Evolutionary conservation across 306 rosid species (phyloP).

Genomic region (Quercus parvula): DNA sequence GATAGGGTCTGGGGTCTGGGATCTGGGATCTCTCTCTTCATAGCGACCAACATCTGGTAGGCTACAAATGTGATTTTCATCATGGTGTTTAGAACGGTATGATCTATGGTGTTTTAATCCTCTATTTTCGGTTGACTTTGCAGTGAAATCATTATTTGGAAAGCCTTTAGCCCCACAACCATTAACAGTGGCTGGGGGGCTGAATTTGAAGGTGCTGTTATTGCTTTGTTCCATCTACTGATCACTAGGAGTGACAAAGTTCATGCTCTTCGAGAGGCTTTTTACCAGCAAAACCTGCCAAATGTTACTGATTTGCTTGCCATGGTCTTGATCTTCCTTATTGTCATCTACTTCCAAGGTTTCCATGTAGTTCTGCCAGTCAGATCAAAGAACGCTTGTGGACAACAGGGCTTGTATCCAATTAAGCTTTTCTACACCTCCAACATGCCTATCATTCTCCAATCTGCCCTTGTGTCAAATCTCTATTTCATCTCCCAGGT

Average conservation of each 20-base stretch:
- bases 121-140: background rate
- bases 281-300: slow-evolving; percentile 55
- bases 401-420: slow-evolving; percentile 50
- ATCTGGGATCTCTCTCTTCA: slow-evolving; percentile 77
- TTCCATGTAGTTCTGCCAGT: slow-evolving; percentile 54
- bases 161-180: slow-evolving; percentile 59
- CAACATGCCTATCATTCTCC: slow-evolving; percentile 60
- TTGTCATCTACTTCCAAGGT: slow-evolving; percentile 58
- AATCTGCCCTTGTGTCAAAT: slow-evolving; percentile 52
- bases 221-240: slow-evolving; percentile 47
- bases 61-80: slow-evolving; percentile 2
- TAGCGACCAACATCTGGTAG: slow-evolving; percentile 71
- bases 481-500: slow-evolving; percentile 52
- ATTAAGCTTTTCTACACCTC: slow-evolving; percentile 60
- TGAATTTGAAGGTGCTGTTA: slow-evolving; percentile 60
- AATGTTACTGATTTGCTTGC: slow-evolving; percentile 55
- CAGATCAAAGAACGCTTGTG: slow-evolving; percentile 55
- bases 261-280: slow-evolving; percentile 53
- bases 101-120: background rate
- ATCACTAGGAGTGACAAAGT: slow-evolving; percentile 47
- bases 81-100: background rate
- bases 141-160: slow-evolving; percentile 60
- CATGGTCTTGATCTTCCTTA: slow-evolving; percentile 45
- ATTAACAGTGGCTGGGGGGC: slow-evolving; percentile 55
- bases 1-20: slow-evolving; percentile 77